These are phyloP conservation scores for Murraya koenigii DNA, from an alignment of 345 rosid species.

Conservation along the genomic window DNA sequence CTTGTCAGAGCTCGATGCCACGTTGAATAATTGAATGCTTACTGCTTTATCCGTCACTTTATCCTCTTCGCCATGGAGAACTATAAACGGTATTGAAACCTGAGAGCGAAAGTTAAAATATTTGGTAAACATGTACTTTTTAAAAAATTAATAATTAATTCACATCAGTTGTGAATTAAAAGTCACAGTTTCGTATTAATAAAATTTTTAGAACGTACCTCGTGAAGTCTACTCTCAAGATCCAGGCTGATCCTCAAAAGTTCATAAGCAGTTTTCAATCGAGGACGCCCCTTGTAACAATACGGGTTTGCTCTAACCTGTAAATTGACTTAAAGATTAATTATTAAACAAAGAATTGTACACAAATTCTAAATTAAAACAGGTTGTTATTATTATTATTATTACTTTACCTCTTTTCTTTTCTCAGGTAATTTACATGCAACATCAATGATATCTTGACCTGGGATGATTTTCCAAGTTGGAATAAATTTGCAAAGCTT, in stretches of 20 bases:
- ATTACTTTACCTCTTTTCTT: slow-evolving; percentile 44
- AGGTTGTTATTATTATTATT: not conserved
- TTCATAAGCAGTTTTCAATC: slow-evolving; percentile 54
- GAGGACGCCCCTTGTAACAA: slow-evolving; percentile 62
- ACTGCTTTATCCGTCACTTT: slow-evolving; percentile 64
- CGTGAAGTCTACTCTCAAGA: slow-evolving; percentile 40
- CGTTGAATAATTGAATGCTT: slow-evolving; percentile 48
- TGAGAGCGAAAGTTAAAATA: not conserved
- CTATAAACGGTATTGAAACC: slow-evolving; percentile 69
- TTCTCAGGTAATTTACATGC: slow-evolving; percentile 62
- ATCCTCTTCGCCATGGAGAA: slow-evolving; percentile 86
- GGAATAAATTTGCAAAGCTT: slow-evolving; percentile 51
- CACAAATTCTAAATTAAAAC: not conserved
- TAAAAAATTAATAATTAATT: too few relatives aligned
- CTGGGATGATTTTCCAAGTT: slow-evolving; percentile 59
- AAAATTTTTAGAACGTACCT: slow-evolving; percentile 22
- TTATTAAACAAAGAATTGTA: not conserved
- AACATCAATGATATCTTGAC: slow-evolving; percentile 52
- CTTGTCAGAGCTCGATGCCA: slow-evolving; percentile 66
- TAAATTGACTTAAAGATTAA: not conserved
- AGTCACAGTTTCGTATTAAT: not conserved
- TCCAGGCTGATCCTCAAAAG: slow-evolving; percentile 36
- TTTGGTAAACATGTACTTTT: too few relatives aligned
- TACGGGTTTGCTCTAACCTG: slow-evolving; percentile 43
- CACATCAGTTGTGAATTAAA: too few relatives aligned